Evolutionary conservation across 257 asterid species (phyloP), one percentile per base, ranked within the genome.

Genomic region (Ligustrum vulgare): DNA sequence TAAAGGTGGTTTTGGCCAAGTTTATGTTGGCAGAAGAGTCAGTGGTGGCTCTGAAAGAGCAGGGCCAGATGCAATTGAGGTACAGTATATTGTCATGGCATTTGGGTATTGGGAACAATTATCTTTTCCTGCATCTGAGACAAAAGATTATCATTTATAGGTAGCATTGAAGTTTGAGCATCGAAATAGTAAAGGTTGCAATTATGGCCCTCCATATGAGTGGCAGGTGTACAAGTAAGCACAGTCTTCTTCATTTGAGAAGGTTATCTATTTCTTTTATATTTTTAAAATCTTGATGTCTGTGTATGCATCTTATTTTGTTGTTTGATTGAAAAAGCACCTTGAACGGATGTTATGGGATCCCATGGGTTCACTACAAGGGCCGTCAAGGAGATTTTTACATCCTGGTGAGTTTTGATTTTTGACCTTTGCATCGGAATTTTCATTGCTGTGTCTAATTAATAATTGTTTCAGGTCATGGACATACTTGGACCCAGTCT

Each of bases 401-500:
- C 89, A 93, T 95, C 69, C 80, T 95, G 93, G 98, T 86, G 63
- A 68, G 82, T 64, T 32, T 74, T 51, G 34, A 43, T 72, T 60
- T 60, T 16, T 60, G 7, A 18, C 67, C 25, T 23, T 23, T 11
- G 34, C 43, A 60, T 23, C 8, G 8, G 25, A 39, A 22, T 41
- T 69, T 67, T 60, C 36, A 23, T 15, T 32, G 20, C 49, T 51
- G 70, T 75, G 51, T n/a, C 75, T 78, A 76, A 80, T 74, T 67
- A 64, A 37, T 72, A 22, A 32, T 20, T 62, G 22, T 76, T 71
- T 75, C 86, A 91, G 98, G 98, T 93, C 78, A 93, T 93, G 98
- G 98, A 93, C 96, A 93, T 93, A 85, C 98, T 93, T 37, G 98
- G 98, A 75, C 98, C 98, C 25, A 93, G 98, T 84, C 97, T 93